Evolutionary conservation across 495 filamentous ascomycete genomes (phyloP).

Genomic region (Cercophora sp.): DNA sequence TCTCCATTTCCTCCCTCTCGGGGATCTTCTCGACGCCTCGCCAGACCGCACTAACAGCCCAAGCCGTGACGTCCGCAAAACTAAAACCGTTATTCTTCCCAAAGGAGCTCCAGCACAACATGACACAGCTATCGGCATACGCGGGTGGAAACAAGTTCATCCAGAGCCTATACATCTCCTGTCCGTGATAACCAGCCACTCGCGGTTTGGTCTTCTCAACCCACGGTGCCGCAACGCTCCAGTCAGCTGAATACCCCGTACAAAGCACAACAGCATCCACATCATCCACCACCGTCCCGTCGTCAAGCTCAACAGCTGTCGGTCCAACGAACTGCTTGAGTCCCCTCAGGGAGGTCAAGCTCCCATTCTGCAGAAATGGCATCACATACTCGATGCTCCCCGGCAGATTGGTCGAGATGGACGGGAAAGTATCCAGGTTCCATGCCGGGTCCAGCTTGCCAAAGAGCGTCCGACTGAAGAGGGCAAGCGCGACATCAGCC

Average conservation of each 20-base stretch:
- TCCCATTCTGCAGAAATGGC: constrained; percentile 21
- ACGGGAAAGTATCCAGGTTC: constrained; percentile 27
- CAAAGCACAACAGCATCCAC: constrained; percentile 36
- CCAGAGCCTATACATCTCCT: constrained; percentile 25
- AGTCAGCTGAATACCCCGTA: constrained; percentile 37
- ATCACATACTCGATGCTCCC: constrained; percentile 24
- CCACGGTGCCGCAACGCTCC: constrained; percentile 15
- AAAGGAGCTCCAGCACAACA: constrained; percentile 25
- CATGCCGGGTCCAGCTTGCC: constrained; percentile 28
- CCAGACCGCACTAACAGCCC: constrained; percentile 37
- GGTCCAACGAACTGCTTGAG: constrained; percentile 27
- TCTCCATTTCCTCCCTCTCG: constrained; percentile 26
- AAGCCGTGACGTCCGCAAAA: constrained; percentile 32
- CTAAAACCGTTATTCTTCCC: constrained; percentile 33
- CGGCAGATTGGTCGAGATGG: constrained; percentile 17
- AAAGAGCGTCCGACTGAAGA: constrained; percentile 12
- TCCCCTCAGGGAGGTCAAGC: constrained; percentile 23
- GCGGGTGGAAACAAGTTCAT: constrained; percentile 38
- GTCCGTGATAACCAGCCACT: constrained; percentile 14
- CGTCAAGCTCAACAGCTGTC: constrained; percentile 29
- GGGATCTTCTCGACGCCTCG: constrained; percentile 27
- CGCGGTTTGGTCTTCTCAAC: constrained; percentile 19
- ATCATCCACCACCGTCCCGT: constrained; percentile 31
- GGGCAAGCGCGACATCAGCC: constrained; percentile 14
- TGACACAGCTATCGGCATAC: constrained; percentile 30